These are phyloP conservation scores for Pythium diclinum DNA, from an alignment of 352 stramenopile species.

Conservation along the genomic window DNA sequence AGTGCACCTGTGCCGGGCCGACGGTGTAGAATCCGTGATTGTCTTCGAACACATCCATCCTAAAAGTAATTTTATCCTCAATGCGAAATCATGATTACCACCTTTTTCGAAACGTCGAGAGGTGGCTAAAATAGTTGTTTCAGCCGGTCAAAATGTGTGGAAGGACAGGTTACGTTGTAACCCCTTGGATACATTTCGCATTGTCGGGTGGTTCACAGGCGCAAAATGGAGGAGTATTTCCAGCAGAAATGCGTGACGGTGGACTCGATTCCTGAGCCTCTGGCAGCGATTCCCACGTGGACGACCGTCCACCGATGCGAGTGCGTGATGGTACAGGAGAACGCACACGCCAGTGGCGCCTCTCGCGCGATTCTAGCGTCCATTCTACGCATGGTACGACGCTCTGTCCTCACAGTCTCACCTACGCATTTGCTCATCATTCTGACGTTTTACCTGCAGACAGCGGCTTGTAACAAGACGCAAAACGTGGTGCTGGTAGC, in stretches of 20 bases:
- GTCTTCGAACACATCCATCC: not conserved
- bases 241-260: constrained; percentile 64
- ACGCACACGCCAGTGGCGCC: constrained; percentile 40
- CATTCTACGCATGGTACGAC: constrained; percentile 38
- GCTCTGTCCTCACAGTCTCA: not conserved
- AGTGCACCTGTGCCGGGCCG: not conserved
- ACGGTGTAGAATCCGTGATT: too few relatives aligned
- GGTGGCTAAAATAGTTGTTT: not conserved
- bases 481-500: constrained; percentile 7
- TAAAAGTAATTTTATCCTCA: not conserved
- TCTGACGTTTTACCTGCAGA: constrained; percentile 5
- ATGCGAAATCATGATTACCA: not conserved
- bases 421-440: not conserved
- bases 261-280: constrained; percentile 24
- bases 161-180: not conserved
- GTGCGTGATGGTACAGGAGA: constrained; percentile 65
- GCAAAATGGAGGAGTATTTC: constrained; percentile 63
- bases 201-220: not conserved
- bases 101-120: too few relatives aligned
- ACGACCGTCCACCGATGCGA: constrained; percentile 37
- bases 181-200: not conserved
- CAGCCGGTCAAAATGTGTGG: not conserved
- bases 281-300: constrained; percentile 27
- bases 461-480: constrained; percentile 20
- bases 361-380: constrained; percentile 54